Conservation (phyloP, 2,329 filamentous ascomycete species). For the Spiromastix sp. region DNA sequence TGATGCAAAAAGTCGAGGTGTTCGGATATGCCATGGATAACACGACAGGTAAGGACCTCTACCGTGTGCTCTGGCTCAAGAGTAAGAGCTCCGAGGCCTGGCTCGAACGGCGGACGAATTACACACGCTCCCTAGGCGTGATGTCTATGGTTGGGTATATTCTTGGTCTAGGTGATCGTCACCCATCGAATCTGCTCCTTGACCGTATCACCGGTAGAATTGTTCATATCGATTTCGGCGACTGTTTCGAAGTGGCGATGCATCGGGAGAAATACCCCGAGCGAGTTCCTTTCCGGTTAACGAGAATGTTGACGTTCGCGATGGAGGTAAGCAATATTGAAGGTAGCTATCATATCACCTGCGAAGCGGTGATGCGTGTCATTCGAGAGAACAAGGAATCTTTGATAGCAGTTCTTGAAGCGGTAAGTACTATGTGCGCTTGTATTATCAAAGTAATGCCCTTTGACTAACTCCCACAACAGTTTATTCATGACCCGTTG, state of each 20-base stretch:
- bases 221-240: slow-evolving; percentile 97
- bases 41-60: slow-evolving; percentile 95
- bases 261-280: slow-evolving; percentile 99
- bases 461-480: slow-evolving; percentile 14
- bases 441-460: neutral
- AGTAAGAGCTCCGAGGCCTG: slow-evolving; percentile 96
- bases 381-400: slow-evolving; percentile 96
- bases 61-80: slow-evolving; percentile 96
- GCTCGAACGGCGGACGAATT: slow-evolving; percentile 97
- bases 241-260: slow-evolving; percentile 99
- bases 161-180: slow-evolving; percentile 86
- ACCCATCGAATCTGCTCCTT: slow-evolving; percentile 96
- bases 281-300: slow-evolving; percentile 92
- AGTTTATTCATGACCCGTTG: slow-evolving; percentile 99
- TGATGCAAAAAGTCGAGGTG: slow-evolving; percentile 99
- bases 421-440: slow-evolving; percentile 50
- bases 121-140: slow-evolving; percentile 89
- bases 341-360: slow-evolving; percentile 95
- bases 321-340: slow-evolving; percentile 99
- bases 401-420: slow-evolving; percentile 95
- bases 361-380: slow-evolving; percentile 96
- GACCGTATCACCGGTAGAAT: slow-evolving; percentile 94
- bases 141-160: slow-evolving; percentile 99
- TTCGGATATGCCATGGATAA: slow-evolving; percentile 99
- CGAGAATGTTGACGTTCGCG: slow-evolving; percentile 96